Evolutionary conservation across 164 flowering plant genomes (phyloP).

Genomic region (Aristolochia californica): DNA sequence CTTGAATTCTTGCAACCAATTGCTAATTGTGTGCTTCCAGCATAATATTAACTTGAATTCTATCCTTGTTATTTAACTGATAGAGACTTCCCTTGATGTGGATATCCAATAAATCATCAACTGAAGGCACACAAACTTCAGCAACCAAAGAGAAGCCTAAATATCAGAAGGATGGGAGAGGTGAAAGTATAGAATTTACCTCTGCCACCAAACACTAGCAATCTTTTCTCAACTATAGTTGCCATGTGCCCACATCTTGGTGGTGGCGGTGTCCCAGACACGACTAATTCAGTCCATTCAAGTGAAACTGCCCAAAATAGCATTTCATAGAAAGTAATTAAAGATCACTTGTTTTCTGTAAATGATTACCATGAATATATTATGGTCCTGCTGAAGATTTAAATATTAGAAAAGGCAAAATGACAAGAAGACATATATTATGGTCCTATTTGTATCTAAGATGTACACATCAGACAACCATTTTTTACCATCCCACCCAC

Average conservation of each 20-base stretch:
- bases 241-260: slow-evolving; percentile 98
- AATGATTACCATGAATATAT: too few relatives aligned
- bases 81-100: neutral
- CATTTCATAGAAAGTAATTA: slow-evolving; percentile 1
- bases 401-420: neutral
- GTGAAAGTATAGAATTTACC: slow-evolving; percentile 30
- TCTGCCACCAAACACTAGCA: slow-evolving; percentile 95
- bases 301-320: slow-evolving; percentile 58
- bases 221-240: slow-evolving; percentile 89
- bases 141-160: neutral
- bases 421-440: slow-evolving; percentile 12
- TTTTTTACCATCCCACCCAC: slow-evolving; percentile 99
- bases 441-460: slow-evolving; percentile 98
- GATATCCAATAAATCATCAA: neutral
- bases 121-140: too few relatives aligned
- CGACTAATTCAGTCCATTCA: slow-evolving; percentile 83
- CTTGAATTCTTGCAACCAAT: neutral
- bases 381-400: too few relatives aligned
- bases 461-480: slow-evolving; percentile 96
- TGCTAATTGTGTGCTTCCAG: too few relatives aligned
- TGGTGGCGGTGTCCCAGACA: slow-evolving; percentile 75
- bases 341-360: neutral
- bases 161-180: neutral
- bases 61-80: too few relatives aligned
- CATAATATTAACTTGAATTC: too few relatives aligned